Percentiles rank a stretch among this genome's conserved stretches.
Conservation (phyloP, 306 rosid species). For the Cucurbita ficifolia region DNA sequence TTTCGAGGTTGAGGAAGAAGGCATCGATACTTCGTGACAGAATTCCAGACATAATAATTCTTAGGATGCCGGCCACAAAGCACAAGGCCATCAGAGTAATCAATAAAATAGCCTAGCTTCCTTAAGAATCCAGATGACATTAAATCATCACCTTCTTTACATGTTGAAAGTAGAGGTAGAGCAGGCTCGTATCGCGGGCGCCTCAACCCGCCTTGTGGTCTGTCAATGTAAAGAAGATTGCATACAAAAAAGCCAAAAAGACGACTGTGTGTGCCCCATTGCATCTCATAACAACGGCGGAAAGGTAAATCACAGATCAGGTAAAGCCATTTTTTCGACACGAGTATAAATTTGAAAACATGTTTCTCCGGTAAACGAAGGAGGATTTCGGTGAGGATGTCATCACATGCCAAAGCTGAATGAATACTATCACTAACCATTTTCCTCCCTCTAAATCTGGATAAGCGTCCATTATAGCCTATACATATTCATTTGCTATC, state of each 20-base stretch:
- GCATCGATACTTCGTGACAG: constrained; percentile 27
- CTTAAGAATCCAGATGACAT: constrained; percentile 34
- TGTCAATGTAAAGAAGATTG: constrained; percentile 48
- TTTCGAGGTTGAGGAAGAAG: constrained; percentile 56
- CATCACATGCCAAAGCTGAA: constrained; percentile 46
- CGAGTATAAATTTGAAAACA: constrained; percentile 22
- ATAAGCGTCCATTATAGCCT: background rate
- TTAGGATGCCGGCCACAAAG: constrained; percentile 63
- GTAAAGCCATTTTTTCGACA: constrained; percentile 57
- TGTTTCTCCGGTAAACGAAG: constrained; percentile 46
- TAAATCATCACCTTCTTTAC: constrained; percentile 67
- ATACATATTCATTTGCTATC: background rate
- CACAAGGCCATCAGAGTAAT: constrained; percentile 45
- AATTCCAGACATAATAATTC: constrained; percentile 43
- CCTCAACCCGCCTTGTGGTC: constrained; percentile 29
- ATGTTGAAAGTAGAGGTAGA: constrained; percentile 49
- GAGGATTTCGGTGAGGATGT: constrained; percentile 51
- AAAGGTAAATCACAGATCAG: constrained; percentile 41
- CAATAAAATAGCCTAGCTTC: constrained; percentile 55
- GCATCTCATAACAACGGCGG: constrained; percentile 22
- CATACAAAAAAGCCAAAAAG: constrained; percentile 60
- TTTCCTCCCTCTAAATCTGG: constrained; percentile 18
- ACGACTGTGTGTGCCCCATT: constrained; percentile 36
- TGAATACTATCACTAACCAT: constrained; percentile 15
- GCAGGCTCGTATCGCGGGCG: constrained; percentile 63